Evolutionary conservation across 1,284 basidiomycete genomes (phyloP).

Genomic region (Rhizopogon parksii): DNA sequence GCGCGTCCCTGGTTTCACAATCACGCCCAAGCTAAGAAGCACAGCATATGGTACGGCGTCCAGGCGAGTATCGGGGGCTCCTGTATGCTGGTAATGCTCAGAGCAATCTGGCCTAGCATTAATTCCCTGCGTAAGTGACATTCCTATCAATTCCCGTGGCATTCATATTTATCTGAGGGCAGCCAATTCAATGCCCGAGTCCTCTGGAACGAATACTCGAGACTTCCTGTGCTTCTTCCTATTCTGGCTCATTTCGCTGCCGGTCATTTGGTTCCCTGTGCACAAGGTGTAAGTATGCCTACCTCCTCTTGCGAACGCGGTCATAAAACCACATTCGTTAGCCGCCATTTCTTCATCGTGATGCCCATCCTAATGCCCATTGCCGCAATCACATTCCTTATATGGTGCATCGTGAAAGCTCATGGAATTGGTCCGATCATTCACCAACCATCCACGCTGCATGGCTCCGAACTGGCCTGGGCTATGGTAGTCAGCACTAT

Average conservation of each 20-base stretch:
- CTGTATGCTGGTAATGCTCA: slow-evolving; percentile 68
- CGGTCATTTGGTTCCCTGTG: slow-evolving; percentile 76
- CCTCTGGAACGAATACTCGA: slow-evolving; percentile 62
- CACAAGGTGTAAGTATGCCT: slow-evolving; percentile 59
- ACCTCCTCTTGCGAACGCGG: slow-evolving; percentile 11
- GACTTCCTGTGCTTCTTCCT: slow-evolving; percentile 82
- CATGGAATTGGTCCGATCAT: slow-evolving; percentile 79
- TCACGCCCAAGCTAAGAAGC: slow-evolving; percentile 3
- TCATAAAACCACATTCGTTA: slow-evolving; percentile 24
- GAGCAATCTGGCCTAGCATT: slow-evolving; percentile 68
- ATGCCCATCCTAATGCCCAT: slow-evolving; percentile 71
- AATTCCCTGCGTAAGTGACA: slow-evolving; percentile 53
- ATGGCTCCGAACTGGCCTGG: slow-evolving; percentile 72
- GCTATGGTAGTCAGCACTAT: slow-evolving; percentile 73
- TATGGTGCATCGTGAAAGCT: slow-evolving; percentile 76
- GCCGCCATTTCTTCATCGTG: slow-evolving; percentile 77
- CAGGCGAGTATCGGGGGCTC: slow-evolving; percentile 78
- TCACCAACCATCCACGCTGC: slow-evolving; percentile 56
- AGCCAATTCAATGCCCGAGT: slow-evolving; percentile 47
- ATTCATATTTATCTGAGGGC: slow-evolving; percentile 6
- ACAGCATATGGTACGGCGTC: slow-evolving; percentile 72
- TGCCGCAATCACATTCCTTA: slow-evolving; percentile 76
- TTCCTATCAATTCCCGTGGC: neutral
- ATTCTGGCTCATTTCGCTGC: slow-evolving; percentile 78
- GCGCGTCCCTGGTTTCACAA: slow-evolving; percentile 17